Evolutionary conservation across 331 rosid genomes (phyloP).

Genomic region (Malus hybrid): DNA sequence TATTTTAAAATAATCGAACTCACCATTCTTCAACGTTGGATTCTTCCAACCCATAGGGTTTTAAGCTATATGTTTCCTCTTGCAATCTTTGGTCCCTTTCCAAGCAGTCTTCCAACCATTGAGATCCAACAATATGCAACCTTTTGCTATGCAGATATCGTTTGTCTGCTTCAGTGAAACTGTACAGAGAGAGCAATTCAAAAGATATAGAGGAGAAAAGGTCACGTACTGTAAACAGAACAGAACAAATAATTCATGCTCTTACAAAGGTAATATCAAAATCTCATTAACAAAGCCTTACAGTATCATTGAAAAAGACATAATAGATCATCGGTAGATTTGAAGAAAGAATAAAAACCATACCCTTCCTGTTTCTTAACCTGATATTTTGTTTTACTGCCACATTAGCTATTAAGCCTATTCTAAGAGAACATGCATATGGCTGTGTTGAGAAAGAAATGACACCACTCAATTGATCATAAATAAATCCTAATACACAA

Average conservation of each 20-base stretch:
- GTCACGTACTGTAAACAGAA: not conserved
- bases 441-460: not conserved
- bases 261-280: not conserved
- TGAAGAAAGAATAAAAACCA: not conserved
- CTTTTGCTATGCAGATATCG: slow-evolving; percentile 35
- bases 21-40: slow-evolving; percentile 42
- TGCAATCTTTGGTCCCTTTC: slow-evolving; percentile 47
- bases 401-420: not conserved
- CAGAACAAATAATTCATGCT: not conserved
- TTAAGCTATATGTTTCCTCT: slow-evolving; percentile 69
- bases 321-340: not conserved
- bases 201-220: not conserved
- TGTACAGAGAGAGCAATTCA: slow-evolving; percentile 9
- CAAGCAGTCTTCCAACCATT: slow-evolving; percentile 78
- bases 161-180: slow-evolving; percentile 51
- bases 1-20: slow-evolving; percentile 23
- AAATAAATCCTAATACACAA: not conserved
- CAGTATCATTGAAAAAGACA: not conserved
- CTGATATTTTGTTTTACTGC: not conserved
- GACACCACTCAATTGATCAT: not conserved
- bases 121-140: slow-evolving; percentile 60
- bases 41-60: slow-evolving; percentile 43
- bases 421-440: not conserved
- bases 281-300: not conserved
- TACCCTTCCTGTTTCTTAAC: not conserved